A percentile compares a stretch with the other conserved stretches of the same genome.
Conservation (phyloP, 768 basidiomycete genomes). For the Boletus pseudo-olivaceus region DNA sequence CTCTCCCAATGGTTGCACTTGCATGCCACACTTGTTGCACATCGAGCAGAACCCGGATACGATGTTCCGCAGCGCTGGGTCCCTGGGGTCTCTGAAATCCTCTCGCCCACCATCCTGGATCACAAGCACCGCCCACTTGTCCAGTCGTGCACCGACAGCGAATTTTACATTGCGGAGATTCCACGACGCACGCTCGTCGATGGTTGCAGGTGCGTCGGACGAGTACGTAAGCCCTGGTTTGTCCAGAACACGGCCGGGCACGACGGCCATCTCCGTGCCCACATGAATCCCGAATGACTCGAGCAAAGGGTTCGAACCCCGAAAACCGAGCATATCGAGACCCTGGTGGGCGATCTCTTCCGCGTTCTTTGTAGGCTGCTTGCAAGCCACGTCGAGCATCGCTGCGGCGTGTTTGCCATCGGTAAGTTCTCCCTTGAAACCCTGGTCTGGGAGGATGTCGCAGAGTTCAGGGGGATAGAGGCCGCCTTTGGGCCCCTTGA, state of each 20-base stretch:
- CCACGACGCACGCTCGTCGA: conserved; percentile 47
- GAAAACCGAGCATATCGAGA: conserved; percentile 41
- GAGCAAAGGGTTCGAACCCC: conserved; percentile 29
- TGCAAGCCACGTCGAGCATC: conserved; percentile 49
- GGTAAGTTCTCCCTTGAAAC: conserved; percentile 46
- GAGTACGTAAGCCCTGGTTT: conserved; percentile 43
- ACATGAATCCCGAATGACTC: conserved; percentile 43
- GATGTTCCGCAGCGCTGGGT: conserved; percentile 44
- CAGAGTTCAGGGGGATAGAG: conserved; percentile 48
- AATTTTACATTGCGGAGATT: conserved; percentile 56
- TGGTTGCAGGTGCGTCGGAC: conserved; percentile 14
- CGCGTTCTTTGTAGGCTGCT: conserved; percentile 45
- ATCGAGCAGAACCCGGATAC: conserved; percentile 53
- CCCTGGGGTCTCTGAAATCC: conserved; percentile 51
- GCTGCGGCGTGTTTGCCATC: conserved; percentile 40
- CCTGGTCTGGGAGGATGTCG: conserved; percentile 39
- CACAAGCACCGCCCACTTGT: conserved; percentile 66
- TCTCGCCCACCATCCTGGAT: conserved; percentile 52
- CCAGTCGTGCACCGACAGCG: conserved; percentile 49
- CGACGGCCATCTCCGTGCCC: conserved; percentile 47
- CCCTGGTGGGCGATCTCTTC: conserved; percentile 41
- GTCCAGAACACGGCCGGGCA: conserved; percentile 49
- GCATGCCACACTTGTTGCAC: conserved; percentile 67
- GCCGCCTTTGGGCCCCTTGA: conserved; percentile 37
- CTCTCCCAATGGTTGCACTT: conserved; percentile 30